Percentiles rank a stretch among this genome's conserved stretches.
Evolutionary conservation across 768 basidiomycete species (phyloP).

Genomic region (Pilatotrama ljubarskyi): DNA sequence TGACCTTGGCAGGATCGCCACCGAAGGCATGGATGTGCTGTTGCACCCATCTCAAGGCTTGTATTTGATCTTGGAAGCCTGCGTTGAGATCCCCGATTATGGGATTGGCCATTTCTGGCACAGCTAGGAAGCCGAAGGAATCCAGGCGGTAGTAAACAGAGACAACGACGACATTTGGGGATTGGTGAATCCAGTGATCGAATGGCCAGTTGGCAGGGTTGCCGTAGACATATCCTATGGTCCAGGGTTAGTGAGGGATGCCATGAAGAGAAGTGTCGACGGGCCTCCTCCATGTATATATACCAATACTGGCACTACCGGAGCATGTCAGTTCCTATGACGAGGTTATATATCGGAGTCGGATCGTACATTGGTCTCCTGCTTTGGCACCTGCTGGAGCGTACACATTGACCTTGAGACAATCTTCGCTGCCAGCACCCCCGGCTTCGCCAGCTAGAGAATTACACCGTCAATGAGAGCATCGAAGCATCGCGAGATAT

Average conservation of each 20-base stretch:
- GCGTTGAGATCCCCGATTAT: constrained; percentile 50
- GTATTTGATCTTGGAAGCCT: constrained; percentile 55
- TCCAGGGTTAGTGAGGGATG: not conserved
- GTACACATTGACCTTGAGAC: constrained; percentile 67
- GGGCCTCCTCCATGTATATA: constrained; percentile 43
- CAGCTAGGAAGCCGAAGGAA: constrained; percentile 61
- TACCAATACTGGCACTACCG: constrained; percentile 39
- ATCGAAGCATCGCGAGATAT: not conserved
- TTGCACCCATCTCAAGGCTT: constrained; percentile 42
- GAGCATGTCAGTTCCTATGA: not conserved
- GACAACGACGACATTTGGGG: constrained; percentile 60
- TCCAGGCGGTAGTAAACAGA: constrained; percentile 67
- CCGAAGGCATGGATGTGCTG: constrained; percentile 41
- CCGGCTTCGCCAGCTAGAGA: constrained; percentile 52
- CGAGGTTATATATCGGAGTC: not conserved
- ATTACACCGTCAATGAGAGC: not conserved
- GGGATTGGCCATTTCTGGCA: constrained; percentile 45
- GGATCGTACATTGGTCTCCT: constrained; percentile 47
- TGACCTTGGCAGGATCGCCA: constrained; percentile 40
- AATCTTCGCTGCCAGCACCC: constrained; percentile 67
- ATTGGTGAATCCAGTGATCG: constrained; percentile 63
- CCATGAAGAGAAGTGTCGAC: not conserved
- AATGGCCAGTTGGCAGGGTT: constrained; percentile 70
- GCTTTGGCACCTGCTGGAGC: constrained; percentile 48
- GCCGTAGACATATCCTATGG: constrained; percentile 52